Evolutionary conservation across 2,329 filamentous ascomycete genomes (phyloP), one percentile per base, ranked within the genome.

Genomic region (Incumbomyces delicatus): DNA sequence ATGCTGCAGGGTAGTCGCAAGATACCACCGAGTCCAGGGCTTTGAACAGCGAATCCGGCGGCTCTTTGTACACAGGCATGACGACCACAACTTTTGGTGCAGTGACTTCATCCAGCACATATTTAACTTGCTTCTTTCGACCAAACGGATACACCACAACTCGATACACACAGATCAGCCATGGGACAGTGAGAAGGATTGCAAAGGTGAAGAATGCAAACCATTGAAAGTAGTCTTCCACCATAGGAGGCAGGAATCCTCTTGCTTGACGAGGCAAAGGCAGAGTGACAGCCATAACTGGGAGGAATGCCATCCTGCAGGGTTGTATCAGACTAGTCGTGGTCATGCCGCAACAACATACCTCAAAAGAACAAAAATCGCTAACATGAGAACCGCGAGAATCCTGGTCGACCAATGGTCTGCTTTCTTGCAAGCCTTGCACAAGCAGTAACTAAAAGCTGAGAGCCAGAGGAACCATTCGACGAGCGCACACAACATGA

Each of bases 151-250:
- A 85, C 7, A 86, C 94, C 47, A 94, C 85, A 4, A 95, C 77
- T 59, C 94, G 85, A 61, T 94, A 95, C 47, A 96, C 77, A 64
- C 89, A 95, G 60, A 95, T 85, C 2, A 95, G 75, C 87, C 88
- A 95, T 0, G 92, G 92, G 1, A 95, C 73, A 1, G 85, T 87
- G 48, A 98, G 70, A 8, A 96, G 78, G 53, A 80, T 78, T 1
- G 89, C 83, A 56, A 96, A 96, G 22, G 84, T 81, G 82, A 87
- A 95, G 64, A 96, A 96, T 3, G 88, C 89, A 60, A 96, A 95
- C 85, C 87, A 94, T 62, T 95, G 89, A 12, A 96, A 74, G 39
- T 85, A 74, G 1, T 63, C 66, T 34, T 92, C 83, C 72, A 92
- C 77, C 1, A 64, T 45, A 2, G 63, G 46, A 0, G 90, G 89